Evolutionary conservation across 208 protist species (phyloP), one percentile per base, ranked within the genome.

Genomic region (Giardia muris): DNA sequence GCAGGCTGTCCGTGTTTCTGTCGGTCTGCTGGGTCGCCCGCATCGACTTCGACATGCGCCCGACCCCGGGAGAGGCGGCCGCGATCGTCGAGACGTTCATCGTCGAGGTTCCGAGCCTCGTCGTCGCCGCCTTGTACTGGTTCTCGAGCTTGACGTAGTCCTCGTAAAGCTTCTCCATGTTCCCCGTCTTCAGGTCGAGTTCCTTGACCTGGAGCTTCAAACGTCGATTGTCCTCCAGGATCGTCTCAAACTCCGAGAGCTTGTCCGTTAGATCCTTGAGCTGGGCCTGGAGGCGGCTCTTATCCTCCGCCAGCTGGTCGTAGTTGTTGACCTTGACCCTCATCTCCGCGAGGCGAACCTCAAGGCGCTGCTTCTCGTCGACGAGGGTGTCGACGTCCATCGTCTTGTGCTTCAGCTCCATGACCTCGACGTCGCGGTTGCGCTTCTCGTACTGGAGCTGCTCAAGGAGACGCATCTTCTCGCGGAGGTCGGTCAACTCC

Each of bases 111-210:
- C 10, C 30, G 19, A 30, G 19, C 57, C 30, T 76, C 57, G 57
- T 76, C n/a, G n/a, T n/a, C n/a, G n/a, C n/a, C 30, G 57, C 57
- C 57, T 76, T 76, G 19, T 39, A 30, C 57, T 76, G 57, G 57
- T 76, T 30, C 30, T 76, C 57, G 57, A 76, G 57, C 57, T 76
- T 76, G 19, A 39, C 30, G 57, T 76, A 76, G 19, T 76, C 57
- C 57, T 76, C 57, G 30, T 76, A 76, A 76, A 76, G 57, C 57
- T 76, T 76, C 57, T 76, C 57, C 57, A 76, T 76, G 57, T 76
- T 76, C 30, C 19, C 57, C 10, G 57, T 76, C 57, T 76, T 76
- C 10, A 76, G 57, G 57, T 76, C 57, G 57, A 76, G 57, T 30
- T 76, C 57, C 57, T 76, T 76, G 30, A 76, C 57, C 57, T 76